Evolutionary conservation across 2,329 filamentous ascomycete species (phyloP).

Genomic region (Claviceps quebecensis): DNA sequence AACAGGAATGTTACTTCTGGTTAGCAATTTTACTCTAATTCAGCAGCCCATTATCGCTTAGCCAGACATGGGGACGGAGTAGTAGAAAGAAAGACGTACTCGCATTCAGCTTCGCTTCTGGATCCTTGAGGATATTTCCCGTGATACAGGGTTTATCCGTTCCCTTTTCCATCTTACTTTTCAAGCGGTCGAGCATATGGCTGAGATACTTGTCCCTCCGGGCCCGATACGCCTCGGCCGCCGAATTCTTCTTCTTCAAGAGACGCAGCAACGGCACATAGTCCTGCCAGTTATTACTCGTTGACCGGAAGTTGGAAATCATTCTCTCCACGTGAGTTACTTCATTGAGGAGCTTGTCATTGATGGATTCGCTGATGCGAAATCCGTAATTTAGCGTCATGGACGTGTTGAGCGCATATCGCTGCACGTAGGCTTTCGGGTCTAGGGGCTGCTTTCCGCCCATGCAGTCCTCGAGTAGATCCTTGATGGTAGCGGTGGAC

Average conservation of each 20-base stretch:
- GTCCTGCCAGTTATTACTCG: conserved; percentile 74
- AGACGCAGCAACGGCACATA: conserved; percentile 65
- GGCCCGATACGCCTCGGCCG: conserved; percentile 51
- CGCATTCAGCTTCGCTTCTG: conserved; percentile 27
- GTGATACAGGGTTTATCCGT: conserved; percentile 28
- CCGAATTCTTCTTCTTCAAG: conserved; percentile 44
- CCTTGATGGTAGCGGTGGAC: conserved; percentile 55
- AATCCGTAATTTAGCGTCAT: conserved; percentile 69
- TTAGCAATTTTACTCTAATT: neutral
- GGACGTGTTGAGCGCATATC: conserved; percentile 64
- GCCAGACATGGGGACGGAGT: neutral
- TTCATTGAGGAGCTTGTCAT: conserved; percentile 54
- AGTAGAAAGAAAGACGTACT: conserved; percentile 10
- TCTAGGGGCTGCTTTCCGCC: conserved; percentile 52
- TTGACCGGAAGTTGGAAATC: conserved; percentile 62
- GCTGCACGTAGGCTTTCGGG: conserved; percentile 58
- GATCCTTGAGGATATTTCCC: conserved; percentile 40
- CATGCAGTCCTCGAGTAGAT: conserved; percentile 51
- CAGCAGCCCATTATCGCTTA: neutral
- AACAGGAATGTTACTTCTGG: neutral
- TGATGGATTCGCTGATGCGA: conserved; percentile 56
- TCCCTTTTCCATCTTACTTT: conserved; percentile 23
- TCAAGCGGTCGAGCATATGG: conserved; percentile 48
- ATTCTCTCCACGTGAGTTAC: conserved; percentile 64
- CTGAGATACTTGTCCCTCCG: conserved; percentile 54